phyloP scores from a whole-genome alignment of 345 rosid genomes.

The Jatropha curcas region DNA sequence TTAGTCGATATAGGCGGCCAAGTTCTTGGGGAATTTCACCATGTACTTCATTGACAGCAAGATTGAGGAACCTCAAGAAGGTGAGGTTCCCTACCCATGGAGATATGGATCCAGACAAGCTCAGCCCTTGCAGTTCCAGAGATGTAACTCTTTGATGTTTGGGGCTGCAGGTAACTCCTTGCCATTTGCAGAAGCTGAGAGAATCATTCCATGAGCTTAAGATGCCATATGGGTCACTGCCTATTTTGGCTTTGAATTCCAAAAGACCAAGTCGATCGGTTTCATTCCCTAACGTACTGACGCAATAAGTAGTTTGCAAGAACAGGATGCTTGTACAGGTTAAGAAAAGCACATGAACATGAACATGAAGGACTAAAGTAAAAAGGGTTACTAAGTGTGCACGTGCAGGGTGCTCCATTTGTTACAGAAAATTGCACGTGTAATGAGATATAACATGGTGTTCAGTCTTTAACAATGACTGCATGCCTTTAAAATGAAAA shows the following conservation, averaged over 20 bases:
- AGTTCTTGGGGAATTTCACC: slow-evolving; percentile 4
- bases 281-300: not conserved
- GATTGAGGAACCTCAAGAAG: not conserved
- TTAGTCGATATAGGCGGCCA: not conserved
- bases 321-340: not conserved
- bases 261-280: not conserved
- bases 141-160: slow-evolving; percentile 5
- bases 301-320: not conserved
- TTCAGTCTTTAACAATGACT: too few relatives aligned
- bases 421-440: too few relatives aligned
- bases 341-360: not conserved
- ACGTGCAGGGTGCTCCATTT: not conserved
- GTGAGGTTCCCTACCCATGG: not conserved
- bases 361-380: not conserved
- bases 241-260: not conserved
- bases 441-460: too few relatives aligned
- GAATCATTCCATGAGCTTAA: slow-evolving; percentile 4
- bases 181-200: not conserved
- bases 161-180: not conserved
- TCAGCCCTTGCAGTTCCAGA: not conserved
- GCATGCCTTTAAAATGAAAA: too few relatives aligned
- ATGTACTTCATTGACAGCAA: not conserved
- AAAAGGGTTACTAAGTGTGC: not conserved
- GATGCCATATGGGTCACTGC: not conserved
- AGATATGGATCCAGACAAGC: not conserved